Conservation (phyloP, 2,329 filamentous ascomycete genomes). For the Orbilia quercus region DNA sequence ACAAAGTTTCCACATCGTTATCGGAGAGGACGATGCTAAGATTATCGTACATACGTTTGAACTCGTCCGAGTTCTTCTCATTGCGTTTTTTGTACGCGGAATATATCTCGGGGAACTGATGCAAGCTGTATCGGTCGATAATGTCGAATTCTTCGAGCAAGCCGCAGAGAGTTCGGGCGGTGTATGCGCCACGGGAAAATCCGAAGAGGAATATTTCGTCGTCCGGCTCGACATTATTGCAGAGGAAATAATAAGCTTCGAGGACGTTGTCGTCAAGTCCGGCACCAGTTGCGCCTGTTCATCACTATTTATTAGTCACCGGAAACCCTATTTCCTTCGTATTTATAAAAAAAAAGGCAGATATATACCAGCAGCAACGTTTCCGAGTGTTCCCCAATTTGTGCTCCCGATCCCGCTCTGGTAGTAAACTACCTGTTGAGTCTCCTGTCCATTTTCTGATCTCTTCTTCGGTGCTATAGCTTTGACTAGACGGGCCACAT, state of each 20-base stretch:
- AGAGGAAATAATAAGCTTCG: slow-evolving; percentile 73
- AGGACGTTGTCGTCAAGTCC: slow-evolving; percentile 66
- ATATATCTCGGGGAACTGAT: slow-evolving; percentile 44
- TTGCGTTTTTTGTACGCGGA: slow-evolving; percentile 49
- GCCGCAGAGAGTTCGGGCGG: slow-evolving; percentile 40
- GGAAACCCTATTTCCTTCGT: too few species aligned
- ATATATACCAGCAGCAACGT: slow-evolving; percentile 62
- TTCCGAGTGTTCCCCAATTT: slow-evolving; percentile 58
- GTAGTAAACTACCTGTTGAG: slow-evolving; percentile 49
- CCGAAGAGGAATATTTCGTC: slow-evolving; percentile 67
- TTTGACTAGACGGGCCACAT: slow-evolving; percentile 49
- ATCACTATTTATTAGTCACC: neutral
- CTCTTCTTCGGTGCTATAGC: slow-evolving; percentile 42
- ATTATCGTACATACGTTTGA: slow-evolving; percentile 43
- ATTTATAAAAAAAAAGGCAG: too few species aligned
- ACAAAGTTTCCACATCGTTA: slow-evolving; percentile 40
- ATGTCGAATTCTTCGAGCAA: slow-evolving; percentile 51
- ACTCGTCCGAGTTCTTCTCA: slow-evolving; percentile 39
- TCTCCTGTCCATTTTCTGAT: slow-evolving; percentile 28
- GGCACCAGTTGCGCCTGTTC: slow-evolving; percentile 58
- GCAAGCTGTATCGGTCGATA: slow-evolving; percentile 52
- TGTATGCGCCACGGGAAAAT: slow-evolving; percentile 49
- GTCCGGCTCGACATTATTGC: slow-evolving; percentile 71
- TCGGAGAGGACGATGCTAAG: slow-evolving; percentile 43
- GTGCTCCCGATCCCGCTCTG: slow-evolving; percentile 46